Percentiles rank a stretch among this genome's conserved stretches.
Evolutionary conservation across 768 basidiomycete genomes (phyloP).

Genomic region (Leccinellum rugosiceps): DNA sequence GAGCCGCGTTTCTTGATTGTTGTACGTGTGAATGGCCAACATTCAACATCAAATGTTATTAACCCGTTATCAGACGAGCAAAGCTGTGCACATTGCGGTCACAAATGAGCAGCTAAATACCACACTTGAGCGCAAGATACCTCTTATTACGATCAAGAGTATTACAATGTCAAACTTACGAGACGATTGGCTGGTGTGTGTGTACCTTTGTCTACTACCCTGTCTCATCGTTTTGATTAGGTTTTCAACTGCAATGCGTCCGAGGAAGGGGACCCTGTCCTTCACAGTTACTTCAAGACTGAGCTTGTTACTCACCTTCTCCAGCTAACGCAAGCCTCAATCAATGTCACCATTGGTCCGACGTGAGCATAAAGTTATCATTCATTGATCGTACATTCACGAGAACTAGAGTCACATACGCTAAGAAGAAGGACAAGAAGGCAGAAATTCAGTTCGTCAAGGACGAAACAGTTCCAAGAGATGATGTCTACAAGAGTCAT

Average conservation of each 20-base stretch:
- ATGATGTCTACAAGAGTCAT: conserved; percentile 93
- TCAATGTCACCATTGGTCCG: conserved; percentile 71
- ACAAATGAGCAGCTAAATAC: conserved; percentile 58
- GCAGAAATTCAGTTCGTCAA: conserved; percentile 82
- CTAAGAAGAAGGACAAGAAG: conserved; percentile 97
- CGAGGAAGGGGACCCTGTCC: conserved; percentile 93
- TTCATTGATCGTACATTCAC: conserved; percentile 10
- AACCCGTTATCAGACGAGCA: conserved; percentile 34
- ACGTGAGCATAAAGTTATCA: conserved; percentile 50
- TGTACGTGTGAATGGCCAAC: conserved; percentile 46
- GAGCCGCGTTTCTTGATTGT: conserved; percentile 88
- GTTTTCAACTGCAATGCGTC: conserved; percentile 71
- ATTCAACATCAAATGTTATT: neutral
- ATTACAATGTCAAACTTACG: conserved; percentile 85
- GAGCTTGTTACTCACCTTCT: conserved; percentile 83
- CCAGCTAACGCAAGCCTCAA: conserved; percentile 72
- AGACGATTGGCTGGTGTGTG: conserved; percentile 90
- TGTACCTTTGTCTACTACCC: neutral
- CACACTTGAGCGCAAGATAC: conserved; percentile 81
- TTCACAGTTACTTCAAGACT: conserved; percentile 94
- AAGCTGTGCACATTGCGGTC: conserved; percentile 78
- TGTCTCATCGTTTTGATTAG: conserved; percentile 38
- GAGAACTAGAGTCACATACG: conserved; percentile 73
- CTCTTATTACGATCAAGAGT: conserved; percentile 81
- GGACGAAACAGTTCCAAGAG: conserved; percentile 77